Base-by-base conservation (phyloP, 2,329 filamentous ascomycete genomes). In the Cladorrhinum sp. region DNA sequence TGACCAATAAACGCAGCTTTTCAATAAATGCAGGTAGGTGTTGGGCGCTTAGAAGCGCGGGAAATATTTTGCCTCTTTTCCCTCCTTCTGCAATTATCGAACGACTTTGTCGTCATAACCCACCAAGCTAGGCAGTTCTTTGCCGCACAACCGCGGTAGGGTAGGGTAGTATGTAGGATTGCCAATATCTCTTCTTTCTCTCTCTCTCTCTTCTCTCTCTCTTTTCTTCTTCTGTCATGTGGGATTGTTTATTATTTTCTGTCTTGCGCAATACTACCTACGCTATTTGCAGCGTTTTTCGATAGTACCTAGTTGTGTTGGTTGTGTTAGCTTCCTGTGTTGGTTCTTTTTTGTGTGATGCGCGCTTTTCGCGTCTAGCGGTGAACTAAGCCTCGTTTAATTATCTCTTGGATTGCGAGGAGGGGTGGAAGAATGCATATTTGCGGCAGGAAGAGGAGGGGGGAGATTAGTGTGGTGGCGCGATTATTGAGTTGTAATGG, bases 31-130 rank as follows among this genome's bases (percentile, higher is more conserved):
- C 57, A 23, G 50, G 53, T 51, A 38, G 54, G 55, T 54, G 48
- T 55, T 54, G 53, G 64, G 66, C 66, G 66, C 66, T 66, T 67
- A 67, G 57, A 66, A 67, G 66, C 66, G 64, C 63, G 64, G 56
- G n/a, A n/a, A 27, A 36, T 59, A n/a, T n/a, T n/a, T n/a, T n/a
- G n/a, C n/a, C n/a, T n/a, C n/a, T n/a, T n/a, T n/a, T n/a, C n/a
- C n/a, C n/a, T n/a, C n/a, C n/a, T n/a, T n/a, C n/a, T 66, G 65
- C 64, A 64, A 55, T 22, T 54, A 22, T 50, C 27, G 20, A 38
- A 29, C 50, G 52, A 41, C 50, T 27, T 61, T 50, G 52, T 53
- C 41, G 51, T 53, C 49, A 52, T 32, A 55, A 24, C 50, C 58
- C 50, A 50, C 45, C 55, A 53, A 57, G 48, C 49, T 56, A 58